These are phyloP conservation scores for Chaetomium sp. DNA, from an alignment of 2,329 filamentous ascomycete species.

Conservation along the genomic window DNA sequence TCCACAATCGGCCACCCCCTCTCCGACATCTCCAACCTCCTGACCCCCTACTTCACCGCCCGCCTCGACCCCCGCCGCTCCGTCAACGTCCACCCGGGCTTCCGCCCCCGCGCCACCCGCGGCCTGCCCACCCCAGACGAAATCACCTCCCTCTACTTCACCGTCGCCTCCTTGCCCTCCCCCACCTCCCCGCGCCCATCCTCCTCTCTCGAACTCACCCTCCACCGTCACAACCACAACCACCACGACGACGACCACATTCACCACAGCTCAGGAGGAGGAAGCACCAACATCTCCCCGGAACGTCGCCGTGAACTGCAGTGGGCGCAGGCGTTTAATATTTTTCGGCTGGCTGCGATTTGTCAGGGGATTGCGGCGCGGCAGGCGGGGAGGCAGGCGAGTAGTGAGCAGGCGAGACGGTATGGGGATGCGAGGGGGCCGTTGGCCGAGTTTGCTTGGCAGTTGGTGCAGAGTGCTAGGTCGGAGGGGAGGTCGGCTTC, in stretches of 20 bases:
- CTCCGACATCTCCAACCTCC: constrained; percentile 79
- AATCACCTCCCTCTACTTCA: constrained; percentile 32
- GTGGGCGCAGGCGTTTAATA: constrained; percentile 57
- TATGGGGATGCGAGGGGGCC: constrained; percentile 65
- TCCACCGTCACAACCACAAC: constrained; percentile 32
- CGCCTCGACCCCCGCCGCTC: constrained; percentile 24
- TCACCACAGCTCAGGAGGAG: neutral
- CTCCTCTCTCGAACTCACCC: constrained; percentile 16
- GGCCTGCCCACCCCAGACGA: constrained; percentile 42
- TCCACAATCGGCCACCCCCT: constrained; percentile 94
- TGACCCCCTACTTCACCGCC: constrained; percentile 44
- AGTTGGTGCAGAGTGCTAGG: constrained; percentile 49
- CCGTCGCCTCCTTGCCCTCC: constrained; percentile 31
- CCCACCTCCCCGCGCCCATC: constrained; percentile 2
- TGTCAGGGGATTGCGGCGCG: constrained; percentile 88
- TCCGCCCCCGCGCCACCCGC: constrained; percentile 55
- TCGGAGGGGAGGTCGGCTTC: neutral
- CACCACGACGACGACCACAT: neutral
- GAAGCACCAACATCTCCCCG: constrained; percentile 26
- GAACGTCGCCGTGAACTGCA: constrained; percentile 42
- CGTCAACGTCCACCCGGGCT: constrained; percentile 38
- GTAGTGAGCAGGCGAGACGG: constrained; percentile 70
- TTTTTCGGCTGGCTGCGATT: constrained; percentile 56
- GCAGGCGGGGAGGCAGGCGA: constrained; percentile 79
- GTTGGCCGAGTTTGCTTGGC: constrained; percentile 74